phyloP scores from a whole-genome alignment of 2,329 filamentous ascomycete species.

The Tolypocladium amazonense region DNA sequence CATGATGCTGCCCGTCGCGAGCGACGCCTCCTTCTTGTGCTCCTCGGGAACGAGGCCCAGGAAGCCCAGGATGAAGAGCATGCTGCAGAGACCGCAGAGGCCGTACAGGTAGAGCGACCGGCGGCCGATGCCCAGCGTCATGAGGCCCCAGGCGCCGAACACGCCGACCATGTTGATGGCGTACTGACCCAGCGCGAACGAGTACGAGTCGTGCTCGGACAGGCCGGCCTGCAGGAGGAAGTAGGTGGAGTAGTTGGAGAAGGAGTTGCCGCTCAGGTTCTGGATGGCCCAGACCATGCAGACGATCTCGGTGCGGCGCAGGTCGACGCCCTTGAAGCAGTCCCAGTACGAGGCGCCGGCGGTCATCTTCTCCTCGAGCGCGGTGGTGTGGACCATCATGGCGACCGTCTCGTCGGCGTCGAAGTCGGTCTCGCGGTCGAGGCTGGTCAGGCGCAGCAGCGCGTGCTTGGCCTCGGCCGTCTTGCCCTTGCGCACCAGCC shows the following conservation, averaged over 20 bases:
- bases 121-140: slow-evolving; percentile 65
- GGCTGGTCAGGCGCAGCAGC: slow-evolving; percentile 54
- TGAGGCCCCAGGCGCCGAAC: slow-evolving; percentile 71
- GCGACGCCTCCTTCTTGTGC: slow-evolving; percentile 48
- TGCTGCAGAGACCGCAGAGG: slow-evolving; percentile 58
- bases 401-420: slow-evolving; percentile 75
- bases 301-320: slow-evolving; percentile 64
- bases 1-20: slow-evolving; percentile 82
- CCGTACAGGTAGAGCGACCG: slow-evolving; percentile 68
- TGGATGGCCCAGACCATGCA: slow-evolving; percentile 56
- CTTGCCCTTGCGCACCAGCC: slow-evolving; percentile 59
- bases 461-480: slow-evolving; percentile 56
- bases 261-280: slow-evolving; percentile 52
- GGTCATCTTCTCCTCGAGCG: slow-evolving; percentile 67
- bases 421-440: slow-evolving; percentile 56
- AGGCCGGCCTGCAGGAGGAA: slow-evolving; percentile 52
- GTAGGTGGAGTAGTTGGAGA: slow-evolving; percentile 56
- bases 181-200: slow-evolving; percentile 54
- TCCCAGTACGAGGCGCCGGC: slow-evolving; percentile 65
- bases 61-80: slow-evolving; percentile 80
- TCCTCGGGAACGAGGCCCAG: slow-evolving; percentile 58
- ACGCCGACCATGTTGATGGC: slow-evolving; percentile 71
- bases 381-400: slow-evolving; percentile 88
- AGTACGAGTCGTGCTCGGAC: slow-evolving; percentile 38
- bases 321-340: slow-evolving; percentile 72